Conservation (phyloP, 768 basidiomycete species). For the Gymnopilus junonius region DNA sequence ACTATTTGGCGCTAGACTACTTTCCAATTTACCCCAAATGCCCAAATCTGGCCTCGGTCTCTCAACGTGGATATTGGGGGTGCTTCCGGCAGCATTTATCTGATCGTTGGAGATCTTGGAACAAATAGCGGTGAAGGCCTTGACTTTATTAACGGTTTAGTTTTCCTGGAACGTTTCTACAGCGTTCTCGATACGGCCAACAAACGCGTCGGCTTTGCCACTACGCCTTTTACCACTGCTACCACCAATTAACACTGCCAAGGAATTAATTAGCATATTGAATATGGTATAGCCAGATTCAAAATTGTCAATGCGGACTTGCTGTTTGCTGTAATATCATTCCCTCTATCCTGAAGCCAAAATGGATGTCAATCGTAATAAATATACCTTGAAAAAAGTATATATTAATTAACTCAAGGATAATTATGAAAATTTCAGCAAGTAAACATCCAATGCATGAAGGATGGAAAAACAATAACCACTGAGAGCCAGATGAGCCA, state of each 20-base stretch:
- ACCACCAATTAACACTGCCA: constrained; percentile 31
- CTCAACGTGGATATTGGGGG: constrained; percentile 65
- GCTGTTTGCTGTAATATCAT: too few relatives aligned
- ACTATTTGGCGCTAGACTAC: constrained; percentile 36
- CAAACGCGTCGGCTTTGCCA: constrained; percentile 58
- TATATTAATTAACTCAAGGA: too few relatives aligned
- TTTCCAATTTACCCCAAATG: constrained; percentile 62
- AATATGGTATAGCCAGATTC: not conserved
- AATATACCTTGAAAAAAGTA: too few relatives aligned
- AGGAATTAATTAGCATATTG: not conserved
- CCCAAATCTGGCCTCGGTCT: constrained; percentile 70
- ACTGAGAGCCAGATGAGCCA: too few relatives aligned
- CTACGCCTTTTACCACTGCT: constrained; percentile 50
- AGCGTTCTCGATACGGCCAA: constrained; percentile 64
- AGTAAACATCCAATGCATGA: too few relatives aligned
- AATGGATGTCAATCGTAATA: too few relatives aligned
- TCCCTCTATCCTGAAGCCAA: too few relatives aligned
- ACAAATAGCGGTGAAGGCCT: constrained; percentile 54
- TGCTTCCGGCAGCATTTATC: constrained; percentile 50
- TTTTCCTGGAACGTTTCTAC: constrained; percentile 59
- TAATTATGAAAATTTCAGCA: too few relatives aligned
- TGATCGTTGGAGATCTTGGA: constrained; percentile 58
- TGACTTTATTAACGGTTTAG: constrained; percentile 57
- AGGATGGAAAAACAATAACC: too few relatives aligned
- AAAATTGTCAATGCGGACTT: too few relatives aligned